A percentile compares a stretch with the other conserved stretches of the same genome.
Evolutionary conservation across 2,329 filamentous ascomycete species (phyloP).

Genomic region (Botryotinia globosa): DNA sequence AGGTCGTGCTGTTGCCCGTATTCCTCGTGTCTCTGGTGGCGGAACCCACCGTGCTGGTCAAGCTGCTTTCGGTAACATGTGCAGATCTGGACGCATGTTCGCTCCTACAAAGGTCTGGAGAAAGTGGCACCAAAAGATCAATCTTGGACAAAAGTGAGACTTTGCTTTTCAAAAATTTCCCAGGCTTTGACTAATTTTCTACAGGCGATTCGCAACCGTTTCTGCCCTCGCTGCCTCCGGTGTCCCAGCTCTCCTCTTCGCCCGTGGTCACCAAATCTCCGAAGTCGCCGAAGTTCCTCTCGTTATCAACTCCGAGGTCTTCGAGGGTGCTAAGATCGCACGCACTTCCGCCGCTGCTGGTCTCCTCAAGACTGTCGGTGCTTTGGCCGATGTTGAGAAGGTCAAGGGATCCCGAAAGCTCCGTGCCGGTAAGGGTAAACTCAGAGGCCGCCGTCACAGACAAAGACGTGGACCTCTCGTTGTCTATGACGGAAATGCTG

Average conservation of each 20-base stretch:
- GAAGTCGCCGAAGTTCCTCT: conserved; percentile 94
- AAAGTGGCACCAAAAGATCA: conserved; percentile 99
- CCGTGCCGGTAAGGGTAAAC: conserved; percentile 97
- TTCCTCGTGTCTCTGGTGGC: conserved; percentile 99
- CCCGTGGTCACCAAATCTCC: conserved; percentile 94
- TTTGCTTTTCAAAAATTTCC: conserved; percentile 24
- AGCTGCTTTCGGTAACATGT: conserved; percentile 99
- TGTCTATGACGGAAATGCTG: conserved; percentile 93
- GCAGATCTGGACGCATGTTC: conserved; percentile 99
- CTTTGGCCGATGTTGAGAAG: conserved; percentile 88
- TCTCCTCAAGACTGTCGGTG: conserved; percentile 89
- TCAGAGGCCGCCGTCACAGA: conserved; percentile 92
- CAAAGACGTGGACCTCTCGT: conserved; percentile 97
- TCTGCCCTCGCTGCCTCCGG: conserved; percentile 97
- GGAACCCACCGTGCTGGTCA: conserved; percentile 99
- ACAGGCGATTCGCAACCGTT: conserved; percentile 91
- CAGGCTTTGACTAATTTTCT: conserved; percentile 28
- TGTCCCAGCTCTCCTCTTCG: conserved; percentile 89
- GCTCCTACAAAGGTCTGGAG: conserved; percentile 99
- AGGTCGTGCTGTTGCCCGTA: conserved; percentile 99
- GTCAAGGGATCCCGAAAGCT: conserved; percentile 96
- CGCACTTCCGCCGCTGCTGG: conserved; percentile 86
- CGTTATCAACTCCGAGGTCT: conserved; percentile 87
- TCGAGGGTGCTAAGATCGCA: conserved; percentile 73
- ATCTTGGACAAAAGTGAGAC: conserved; percentile 88